A percentile compares a stretch with the other conserved stretches of the same genome.
phyloP scores from a whole-genome alignment of 495 filamentous ascomycete genomes.

The Penicillium paradoxum region DNA sequence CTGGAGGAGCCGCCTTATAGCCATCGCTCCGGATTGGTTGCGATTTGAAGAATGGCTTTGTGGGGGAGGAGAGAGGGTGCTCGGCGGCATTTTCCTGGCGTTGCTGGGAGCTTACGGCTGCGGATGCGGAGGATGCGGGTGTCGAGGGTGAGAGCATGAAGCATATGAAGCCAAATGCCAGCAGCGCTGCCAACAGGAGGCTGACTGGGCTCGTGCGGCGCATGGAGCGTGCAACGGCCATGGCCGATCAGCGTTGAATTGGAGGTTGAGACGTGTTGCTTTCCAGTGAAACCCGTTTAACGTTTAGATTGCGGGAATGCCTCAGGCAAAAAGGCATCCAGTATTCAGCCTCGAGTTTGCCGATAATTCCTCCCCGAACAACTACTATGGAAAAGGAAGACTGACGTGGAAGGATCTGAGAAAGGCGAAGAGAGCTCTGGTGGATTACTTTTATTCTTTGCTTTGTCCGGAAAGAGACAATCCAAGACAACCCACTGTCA shows the following conservation, averaged over 20 bases:
- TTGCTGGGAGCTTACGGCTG: slow-evolving; percentile 39
- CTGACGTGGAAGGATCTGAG: background rate
- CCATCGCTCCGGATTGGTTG: slow-evolving; percentile 51
- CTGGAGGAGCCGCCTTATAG: slow-evolving; percentile 66
- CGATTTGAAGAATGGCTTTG: slow-evolving; percentile 72
- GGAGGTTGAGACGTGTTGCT: slow-evolving; percentile 2
- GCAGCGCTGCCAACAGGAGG: slow-evolving; percentile 53
- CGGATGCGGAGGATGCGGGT: slow-evolving; percentile 30
- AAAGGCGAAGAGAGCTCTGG: background rate
- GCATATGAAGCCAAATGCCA: slow-evolving; percentile 59
- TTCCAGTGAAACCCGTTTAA: background rate
- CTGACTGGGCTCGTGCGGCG: slow-evolving; percentile 66
- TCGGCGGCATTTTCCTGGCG: slow-evolving; percentile 58
- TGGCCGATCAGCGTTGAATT: slow-evolving; percentile 21
- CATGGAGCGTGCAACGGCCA: slow-evolving; percentile 55
- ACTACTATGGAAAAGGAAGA: background rate
- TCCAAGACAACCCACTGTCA: background rate
- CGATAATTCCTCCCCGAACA: background rate
- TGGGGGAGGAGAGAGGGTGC: slow-evolving; percentile 75
- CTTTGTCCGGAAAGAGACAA: slow-evolving; percentile 13
- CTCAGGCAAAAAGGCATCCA: slow-evolving; percentile 15
- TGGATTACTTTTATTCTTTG: background rate
- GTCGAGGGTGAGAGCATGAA: slow-evolving; percentile 55
- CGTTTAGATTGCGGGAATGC: slow-evolving; percentile 1
- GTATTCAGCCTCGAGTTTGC: background rate